Evolutionary conservation across 2,329 filamentous ascomycete genomes (phyloP), one percentile per base, ranked within the genome.

Genomic region (Albophoma yamanashiensis): DNA sequence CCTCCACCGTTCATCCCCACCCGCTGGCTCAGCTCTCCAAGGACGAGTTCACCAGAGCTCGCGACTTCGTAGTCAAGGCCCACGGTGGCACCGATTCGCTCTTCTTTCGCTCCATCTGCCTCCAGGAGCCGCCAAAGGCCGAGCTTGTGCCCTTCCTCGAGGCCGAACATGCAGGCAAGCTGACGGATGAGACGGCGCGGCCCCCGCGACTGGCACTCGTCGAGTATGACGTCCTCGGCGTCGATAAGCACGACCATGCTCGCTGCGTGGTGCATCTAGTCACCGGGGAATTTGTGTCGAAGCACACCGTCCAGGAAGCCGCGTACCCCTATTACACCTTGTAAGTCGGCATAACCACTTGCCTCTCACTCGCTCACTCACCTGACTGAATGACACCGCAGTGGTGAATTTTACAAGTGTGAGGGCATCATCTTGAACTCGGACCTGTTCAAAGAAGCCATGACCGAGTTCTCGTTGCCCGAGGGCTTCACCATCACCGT

Each of bases 41-140:
- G 34, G 74, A 76, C n/a, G 82, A 85, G 70, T 80, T 81, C 47
- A 68, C 71, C 59, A 66, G 64, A 20, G 80, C 81, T 52, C 75
- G 80, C 20, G 77, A 82, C 58, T 62, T 69, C 63, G 69, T 82
- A 40, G 65, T 81, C 43, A 72, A 74, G 42, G 60, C 64, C 11
- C 64, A 72, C 22, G 63, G 61, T 20, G 2, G 65, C 20, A 62
- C 63, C 5, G 61, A 61, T 3, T 58, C 66, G 15, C 62, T 76
- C 31, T 73, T 68, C 62, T 77, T 76, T 76, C 88, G 89, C 67
- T 78, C 81, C 57, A 82, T 90, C 43, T 86, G 81, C 56, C 75
- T 88, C 8, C 75, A 86, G 50, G 85, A 89, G 64, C 85, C 86
- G 1, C 74, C 78, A 36, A 89, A 87, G 71, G 74, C 74, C 43